Evolutionary conservation across 2,329 filamentous ascomycete genomes (phyloP), one percentile per base, ranked within the genome.

Genomic region (Aureobasidium sp.): DNA sequence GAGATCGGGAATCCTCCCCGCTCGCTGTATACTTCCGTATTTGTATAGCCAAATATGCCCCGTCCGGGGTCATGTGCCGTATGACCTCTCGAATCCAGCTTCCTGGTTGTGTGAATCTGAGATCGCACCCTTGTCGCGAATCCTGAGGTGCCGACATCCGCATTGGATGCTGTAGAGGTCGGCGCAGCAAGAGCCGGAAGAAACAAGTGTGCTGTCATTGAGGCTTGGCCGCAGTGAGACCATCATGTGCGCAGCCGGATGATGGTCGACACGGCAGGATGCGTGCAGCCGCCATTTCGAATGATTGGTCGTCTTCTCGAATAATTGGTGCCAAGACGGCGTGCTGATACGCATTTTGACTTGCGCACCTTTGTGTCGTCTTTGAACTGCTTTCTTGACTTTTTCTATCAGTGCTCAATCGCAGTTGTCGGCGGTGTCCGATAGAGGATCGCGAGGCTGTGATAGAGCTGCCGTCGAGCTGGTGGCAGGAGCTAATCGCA

Each of bases 151-250:
- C 55, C 55, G 55, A 29, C 37, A 39, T 39, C 42, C 55, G 41
- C 15, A 47, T 31, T 31, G 39, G 7, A 59, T 15, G 34, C 11
- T 31, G 5, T 20, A 14, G 20, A 41, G 31, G 42, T 36, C 47
- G 55, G 42, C 42, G 42, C 55, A 58, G 55, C 55, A 44, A 27
- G 34, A 56, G 15, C 20, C 37, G 20, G 42, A 31, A 31, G 14
- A 31, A 49, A 17, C 44, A 45, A 22, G 34, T 59, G 56, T 49
- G 56, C 44, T 59, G 56, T 59, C 56, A 58, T 47, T 47, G 56
- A 59, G 56, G 56, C 56, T 59, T 58, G 56, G 56, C 56, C 44
- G 56, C 44, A 41, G 31, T 37, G 5, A 27, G 17, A 45, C 34
- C 17, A 49, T 49, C 56, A 59, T 49, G 56, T 59, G 53, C 53